Percentiles rank a stretch among this genome's conserved stretches.
These are phyloP conservation scores for Ogataea chonburiensis DNA, from an alignment of 805 yeast genomes.

Conservation along the genomic window DNA sequence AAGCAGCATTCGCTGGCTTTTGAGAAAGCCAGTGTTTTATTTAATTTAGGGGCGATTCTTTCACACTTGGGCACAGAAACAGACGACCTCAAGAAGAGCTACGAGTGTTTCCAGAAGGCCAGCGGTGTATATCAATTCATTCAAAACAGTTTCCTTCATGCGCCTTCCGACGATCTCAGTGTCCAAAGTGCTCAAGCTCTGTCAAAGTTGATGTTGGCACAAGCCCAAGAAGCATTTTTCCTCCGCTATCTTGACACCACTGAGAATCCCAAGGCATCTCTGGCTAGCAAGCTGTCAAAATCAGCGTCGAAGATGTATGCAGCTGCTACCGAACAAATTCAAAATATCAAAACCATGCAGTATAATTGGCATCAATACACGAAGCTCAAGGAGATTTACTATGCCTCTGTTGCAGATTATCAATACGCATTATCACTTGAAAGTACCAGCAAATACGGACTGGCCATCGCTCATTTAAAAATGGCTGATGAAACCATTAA, in stretches of 20 bases:
- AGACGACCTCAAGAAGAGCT: conserved; percentile 54
- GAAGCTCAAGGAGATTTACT: conserved; percentile 53
- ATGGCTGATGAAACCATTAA: conserved; percentile 40
- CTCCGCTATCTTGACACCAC: conserved; percentile 53
- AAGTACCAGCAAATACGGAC: conserved; percentile 62
- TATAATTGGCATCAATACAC: conserved; percentile 51
- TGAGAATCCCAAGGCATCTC: conserved; percentile 52
- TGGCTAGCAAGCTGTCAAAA: conserved; percentile 73
- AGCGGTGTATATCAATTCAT: conserved; percentile 75
- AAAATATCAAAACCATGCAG: conserved; percentile 30
- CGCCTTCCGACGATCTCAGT: conserved; percentile 77
- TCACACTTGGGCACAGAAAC: conserved; percentile 48
- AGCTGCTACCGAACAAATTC: conserved; percentile 46
- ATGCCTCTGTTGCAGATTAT: conserved; percentile 58
- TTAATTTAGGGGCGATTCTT: conserved; percentile 69
- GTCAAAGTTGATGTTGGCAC: conserved; percentile 68
- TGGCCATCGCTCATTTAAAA: conserved; percentile 55
- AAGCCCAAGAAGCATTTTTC: conserved; percentile 83
- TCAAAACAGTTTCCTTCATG: conserved; percentile 80
- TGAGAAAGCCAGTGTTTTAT: conserved; percentile 83
- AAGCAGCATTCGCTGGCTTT: conserved; percentile 82
- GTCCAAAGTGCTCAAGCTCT: conserved; percentile 68
- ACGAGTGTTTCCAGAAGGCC: conserved; percentile 65
- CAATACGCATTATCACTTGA: conserved; percentile 58
- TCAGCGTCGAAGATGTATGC: conserved; percentile 58